Evolutionary conservation across 495 filamentous ascomycete genomes (phyloP).

Genomic region (Recurvomyces mirabilis): DNA sequence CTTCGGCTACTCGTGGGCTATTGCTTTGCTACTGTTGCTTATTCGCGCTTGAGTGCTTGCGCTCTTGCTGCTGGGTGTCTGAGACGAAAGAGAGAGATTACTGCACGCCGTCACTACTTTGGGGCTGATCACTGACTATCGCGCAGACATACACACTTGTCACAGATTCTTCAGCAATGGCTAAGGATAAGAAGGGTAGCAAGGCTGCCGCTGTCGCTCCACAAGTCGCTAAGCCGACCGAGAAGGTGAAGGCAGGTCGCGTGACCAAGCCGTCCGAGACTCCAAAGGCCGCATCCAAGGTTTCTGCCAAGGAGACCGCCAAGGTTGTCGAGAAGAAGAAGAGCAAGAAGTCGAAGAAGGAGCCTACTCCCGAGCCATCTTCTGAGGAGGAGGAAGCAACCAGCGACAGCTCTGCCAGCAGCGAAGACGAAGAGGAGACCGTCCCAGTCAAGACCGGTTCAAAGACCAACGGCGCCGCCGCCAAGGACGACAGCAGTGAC

Average conservation of each 20-base stretch:
- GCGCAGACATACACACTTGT: constrained; percentile 17
- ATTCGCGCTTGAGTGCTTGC: constrained; percentile 6
- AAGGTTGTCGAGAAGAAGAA: constrained; percentile 32
- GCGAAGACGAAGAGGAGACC: constrained; percentile 28
- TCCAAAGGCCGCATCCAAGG: constrained; percentile 30
- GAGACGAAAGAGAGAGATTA: constrained; percentile 19
- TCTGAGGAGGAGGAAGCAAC: constrained; percentile 20
- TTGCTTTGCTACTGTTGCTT: constrained; percentile 8
- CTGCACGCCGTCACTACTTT: background rate
- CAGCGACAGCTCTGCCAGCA: constrained; percentile 25
- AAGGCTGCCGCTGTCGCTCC: constrained; percentile 31
- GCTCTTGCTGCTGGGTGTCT: constrained; percentile 20
- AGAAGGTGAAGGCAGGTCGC: constrained; percentile 37
- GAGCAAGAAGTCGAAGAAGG: constrained; percentile 40
- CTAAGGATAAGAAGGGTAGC: constrained; percentile 37
- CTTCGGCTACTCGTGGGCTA: constrained; percentile 20
- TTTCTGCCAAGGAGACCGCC: constrained; percentile 26
- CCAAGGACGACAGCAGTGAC: background rate
- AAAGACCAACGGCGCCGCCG: constrained; percentile 17
- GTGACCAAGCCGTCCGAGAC: constrained; percentile 34
- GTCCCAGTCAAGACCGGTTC: constrained; percentile 14
- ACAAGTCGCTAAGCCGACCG: constrained; percentile 3
- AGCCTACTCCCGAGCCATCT: constrained; percentile 33
- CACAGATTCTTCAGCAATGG: constrained; percentile 30
- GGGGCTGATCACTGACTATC: too few species aligned